A percentile compares a stretch with the other conserved stretches of the same genome.
Conservation (phyloP, 2,329 filamentous ascomycete species). For the Graphilbum fragrans region DNA sequence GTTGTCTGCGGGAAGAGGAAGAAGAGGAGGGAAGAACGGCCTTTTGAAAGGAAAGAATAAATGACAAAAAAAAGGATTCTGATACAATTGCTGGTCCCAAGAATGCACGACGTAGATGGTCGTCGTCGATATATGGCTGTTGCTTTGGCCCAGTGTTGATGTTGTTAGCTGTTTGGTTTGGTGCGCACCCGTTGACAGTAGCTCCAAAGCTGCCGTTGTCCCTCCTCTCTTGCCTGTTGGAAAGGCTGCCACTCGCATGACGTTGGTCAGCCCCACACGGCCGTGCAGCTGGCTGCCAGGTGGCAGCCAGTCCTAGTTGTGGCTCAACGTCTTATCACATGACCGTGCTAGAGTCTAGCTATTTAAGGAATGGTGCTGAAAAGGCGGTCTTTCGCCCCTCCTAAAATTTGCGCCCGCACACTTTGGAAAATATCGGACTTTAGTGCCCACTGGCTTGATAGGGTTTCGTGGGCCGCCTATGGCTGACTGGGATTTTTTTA, state of each 20-base stretch:
- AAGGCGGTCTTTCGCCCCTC: neutral
- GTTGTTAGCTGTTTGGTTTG: neutral
- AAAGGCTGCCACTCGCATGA: slow-evolving; percentile 11
- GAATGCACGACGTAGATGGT: too few species aligned
- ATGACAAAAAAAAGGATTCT: too few species aligned
- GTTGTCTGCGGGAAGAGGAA: too few species aligned
- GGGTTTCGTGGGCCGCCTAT: slow-evolving; percentile 2
- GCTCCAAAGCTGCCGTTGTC: slow-evolving; percentile 6
- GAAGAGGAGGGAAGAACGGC: too few species aligned
- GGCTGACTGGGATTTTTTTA: slow-evolving; percentile 9
- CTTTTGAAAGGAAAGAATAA: too few species aligned
- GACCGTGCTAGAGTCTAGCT: neutral
- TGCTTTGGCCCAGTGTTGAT: too few species aligned
- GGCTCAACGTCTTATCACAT: neutral
- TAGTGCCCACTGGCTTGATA: slow-evolving; percentile 3
- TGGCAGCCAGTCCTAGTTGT: slow-evolving; percentile 1
- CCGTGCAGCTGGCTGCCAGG: slow-evolving; percentile 2
- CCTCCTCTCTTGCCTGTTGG: neutral
- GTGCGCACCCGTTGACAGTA: neutral
- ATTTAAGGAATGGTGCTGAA: neutral
- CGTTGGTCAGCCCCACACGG: slow-evolving; percentile 4
- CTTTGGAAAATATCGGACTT: slow-evolving; percentile 7
- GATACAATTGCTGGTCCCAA: too few species aligned
- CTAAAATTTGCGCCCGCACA: slow-evolving; percentile 4
- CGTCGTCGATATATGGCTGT: too few species aligned